phyloP scores from a whole-genome alignment of 768 basidiomycete species.

The Suillus americanus region DNA sequence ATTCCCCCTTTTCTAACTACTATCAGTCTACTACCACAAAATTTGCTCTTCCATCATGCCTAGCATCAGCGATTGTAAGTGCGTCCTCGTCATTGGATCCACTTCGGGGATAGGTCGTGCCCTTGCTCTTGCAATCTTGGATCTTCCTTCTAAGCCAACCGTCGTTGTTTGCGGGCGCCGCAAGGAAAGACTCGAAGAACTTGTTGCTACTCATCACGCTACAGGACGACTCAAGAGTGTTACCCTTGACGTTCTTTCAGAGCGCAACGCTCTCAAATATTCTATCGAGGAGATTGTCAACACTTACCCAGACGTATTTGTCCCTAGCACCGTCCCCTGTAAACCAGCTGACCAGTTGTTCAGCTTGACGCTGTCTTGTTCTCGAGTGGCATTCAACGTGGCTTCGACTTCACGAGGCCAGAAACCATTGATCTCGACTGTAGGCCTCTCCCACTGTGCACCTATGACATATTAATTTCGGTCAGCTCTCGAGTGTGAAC shows the following conservation, averaged over 20 bases:
- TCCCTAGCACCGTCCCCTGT: not conserved
- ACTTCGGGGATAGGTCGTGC: constrained; percentile 59
- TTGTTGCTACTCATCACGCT: constrained; percentile 29
- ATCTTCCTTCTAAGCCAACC: constrained; percentile 45
- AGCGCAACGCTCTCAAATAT: constrained; percentile 37
- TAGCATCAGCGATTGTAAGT: constrained; percentile 46
- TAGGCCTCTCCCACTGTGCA: constrained; percentile 14
- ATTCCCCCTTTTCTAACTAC: not conserved
- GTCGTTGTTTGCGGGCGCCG: constrained; percentile 54
- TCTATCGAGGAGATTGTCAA: constrained; percentile 41
- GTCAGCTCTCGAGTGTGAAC: constrained; percentile 34
- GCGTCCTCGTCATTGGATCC: constrained; percentile 53
- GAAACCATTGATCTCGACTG: constrained; percentile 42
- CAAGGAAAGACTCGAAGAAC: constrained; percentile 52
- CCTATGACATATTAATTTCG: not conserved
- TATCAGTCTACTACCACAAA: not conserved
- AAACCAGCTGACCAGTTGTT: not conserved
- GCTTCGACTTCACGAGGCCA: constrained; percentile 44
- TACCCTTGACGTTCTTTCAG: constrained; percentile 43
- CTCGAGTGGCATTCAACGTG: constrained; percentile 52
- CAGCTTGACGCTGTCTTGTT: constrained; percentile 59
- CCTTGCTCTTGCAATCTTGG: constrained; percentile 49
- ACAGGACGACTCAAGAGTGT: constrained; percentile 39
- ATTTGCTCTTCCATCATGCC: constrained; percentile 19
- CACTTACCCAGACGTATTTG: constrained; percentile 48